These are phyloP conservation scores for Pseudopithomyces maydicus DNA, from an alignment of 2,329 filamentous ascomycete genomes.

Conservation along the genomic window DNA sequence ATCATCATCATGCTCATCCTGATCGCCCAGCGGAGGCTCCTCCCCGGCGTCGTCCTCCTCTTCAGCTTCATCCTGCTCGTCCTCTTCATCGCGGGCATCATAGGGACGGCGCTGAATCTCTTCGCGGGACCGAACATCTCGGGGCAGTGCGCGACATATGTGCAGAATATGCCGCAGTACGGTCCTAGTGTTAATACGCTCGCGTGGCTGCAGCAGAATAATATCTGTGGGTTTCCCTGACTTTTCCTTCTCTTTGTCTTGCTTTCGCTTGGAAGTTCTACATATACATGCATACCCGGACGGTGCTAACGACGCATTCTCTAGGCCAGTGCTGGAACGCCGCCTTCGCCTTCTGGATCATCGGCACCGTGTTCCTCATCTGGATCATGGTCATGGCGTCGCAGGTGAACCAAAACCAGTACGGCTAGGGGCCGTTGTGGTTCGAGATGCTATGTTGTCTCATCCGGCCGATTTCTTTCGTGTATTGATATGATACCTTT, in stretches of 20 bases:
- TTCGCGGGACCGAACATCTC: conserved; percentile 64
- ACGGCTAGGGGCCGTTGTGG: conserved; percentile 30
- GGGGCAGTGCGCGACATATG: conserved; percentile 63
- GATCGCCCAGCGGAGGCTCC: conserved; percentile 59
- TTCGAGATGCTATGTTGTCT: background rate
- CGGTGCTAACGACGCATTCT: conserved; percentile 19
- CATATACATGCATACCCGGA: too few species aligned
- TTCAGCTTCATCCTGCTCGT: conserved; percentile 66
- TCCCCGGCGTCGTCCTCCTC: conserved; percentile 64
- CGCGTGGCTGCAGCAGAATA: conserved; percentile 66
- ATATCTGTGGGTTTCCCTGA: conserved; percentile 58
- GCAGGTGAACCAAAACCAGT: conserved; percentile 57
- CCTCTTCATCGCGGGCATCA: conserved; percentile 65
- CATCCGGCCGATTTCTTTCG: background rate
- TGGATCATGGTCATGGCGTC: conserved; percentile 70
- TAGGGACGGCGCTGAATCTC: conserved; percentile 66
- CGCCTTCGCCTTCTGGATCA: conserved; percentile 67
- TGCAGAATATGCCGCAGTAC: conserved; percentile 51
- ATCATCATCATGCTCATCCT: conserved; percentile 63
- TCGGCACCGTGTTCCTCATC: conserved; percentile 66
- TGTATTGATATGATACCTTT: background rate
- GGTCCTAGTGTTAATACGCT: conserved; percentile 61
- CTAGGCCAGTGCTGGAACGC: conserved; percentile 67
- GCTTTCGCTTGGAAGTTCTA: too few species aligned
- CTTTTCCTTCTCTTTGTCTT: background rate